These are phyloP conservation scores for Musa beccarii DNA, from an alignment of 176 grass and related monocot species.

Conservation along the genomic window DNA sequence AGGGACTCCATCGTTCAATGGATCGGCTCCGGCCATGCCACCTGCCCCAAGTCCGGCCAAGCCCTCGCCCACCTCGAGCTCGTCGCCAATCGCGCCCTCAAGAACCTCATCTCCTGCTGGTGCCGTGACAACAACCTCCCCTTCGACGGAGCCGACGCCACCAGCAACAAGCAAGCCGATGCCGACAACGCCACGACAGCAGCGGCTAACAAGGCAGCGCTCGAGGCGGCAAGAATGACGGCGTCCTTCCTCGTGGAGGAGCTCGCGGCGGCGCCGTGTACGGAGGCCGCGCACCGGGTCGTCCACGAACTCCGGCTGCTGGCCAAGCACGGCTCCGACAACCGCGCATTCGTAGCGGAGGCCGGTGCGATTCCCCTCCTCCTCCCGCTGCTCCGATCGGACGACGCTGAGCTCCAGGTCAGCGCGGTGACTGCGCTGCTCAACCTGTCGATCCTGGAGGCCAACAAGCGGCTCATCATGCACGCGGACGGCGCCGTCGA, in stretches of 20 bases:
- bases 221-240: conserved; percentile 85
- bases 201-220: conserved; percentile 59
- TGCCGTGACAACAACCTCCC: conserved; percentile 70
- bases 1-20: conserved; percentile 64
- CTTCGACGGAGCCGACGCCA: conserved; percentile 39
- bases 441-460: conserved; percentile 82
- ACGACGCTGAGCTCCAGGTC: conserved; percentile 58
- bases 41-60: conserved; percentile 85
- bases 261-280: conserved; percentile 35
- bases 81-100: conserved; percentile 72
- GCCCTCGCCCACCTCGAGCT: conserved; percentile 43
- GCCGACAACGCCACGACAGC: conserved; percentile 5
- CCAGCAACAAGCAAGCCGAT: conserved; percentile 30
- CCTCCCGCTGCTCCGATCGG: conserved; percentile 64
- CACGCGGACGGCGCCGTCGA: conserved; percentile 67
- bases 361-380: conserved; percentile 69
- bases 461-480: conserved; percentile 96
- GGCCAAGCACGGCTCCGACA: conserved; percentile 57
- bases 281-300: conserved; percentile 56
- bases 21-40: conserved; percentile 70
- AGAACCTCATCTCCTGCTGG: conserved; percentile 81
- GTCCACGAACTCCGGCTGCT: conserved; percentile 86
- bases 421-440: conserved; percentile 82
- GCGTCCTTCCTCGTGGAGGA: conserved; percentile 75
- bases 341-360: conserved; percentile 76